Percentiles rank a stretch among this genome's conserved stretches.
Evolutionary conservation across 2,329 filamentous ascomycete species (phyloP).

Genomic region (Aureobasidium vineae): DNA sequence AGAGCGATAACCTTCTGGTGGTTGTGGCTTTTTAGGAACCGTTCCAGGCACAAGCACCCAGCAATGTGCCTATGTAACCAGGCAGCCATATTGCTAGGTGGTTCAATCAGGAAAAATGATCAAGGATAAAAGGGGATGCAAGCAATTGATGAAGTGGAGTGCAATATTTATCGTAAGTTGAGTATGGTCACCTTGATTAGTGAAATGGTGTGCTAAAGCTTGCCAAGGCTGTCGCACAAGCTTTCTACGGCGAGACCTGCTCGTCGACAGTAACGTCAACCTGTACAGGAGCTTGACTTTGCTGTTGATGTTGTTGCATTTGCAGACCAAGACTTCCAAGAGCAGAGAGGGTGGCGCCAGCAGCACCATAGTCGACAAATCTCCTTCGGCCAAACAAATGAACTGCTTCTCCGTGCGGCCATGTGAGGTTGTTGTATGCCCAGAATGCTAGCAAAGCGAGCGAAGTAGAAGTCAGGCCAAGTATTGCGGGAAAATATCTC

Average conservation of each 20-base stretch:
- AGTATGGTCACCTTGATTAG: not conserved
- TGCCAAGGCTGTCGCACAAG: not conserved
- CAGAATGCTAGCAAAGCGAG: constrained; percentile 26
- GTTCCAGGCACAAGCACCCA: not conserved
- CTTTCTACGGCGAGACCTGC: constrained; percentile 8
- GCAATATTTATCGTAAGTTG: not conserved
- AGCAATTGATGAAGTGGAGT: not conserved
- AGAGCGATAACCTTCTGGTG: not conserved
- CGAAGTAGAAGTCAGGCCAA: constrained; percentile 17
- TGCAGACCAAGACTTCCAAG: constrained; percentile 25
- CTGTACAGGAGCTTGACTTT: constrained; percentile 5
- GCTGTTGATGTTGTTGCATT: constrained; percentile 21
- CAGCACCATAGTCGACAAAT: constrained; percentile 38
- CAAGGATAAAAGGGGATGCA: not conserved
- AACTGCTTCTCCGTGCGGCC: constrained; percentile 37
- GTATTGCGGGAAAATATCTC: constrained; percentile 18
- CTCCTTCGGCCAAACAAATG: constrained; percentile 40
- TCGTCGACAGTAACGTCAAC: constrained; percentile 24
- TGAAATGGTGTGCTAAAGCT: not conserved
- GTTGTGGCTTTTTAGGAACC: constrained; percentile 1
- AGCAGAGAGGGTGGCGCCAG: constrained; percentile 38
- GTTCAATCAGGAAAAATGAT: not conserved
- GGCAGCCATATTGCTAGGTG: not conserved
- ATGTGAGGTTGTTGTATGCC: constrained; percentile 29
- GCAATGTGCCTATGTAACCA: not conserved